Conservation (phyloP, 2,329 filamentous ascomycete species). For the Fusarium bulbicola region DNA sequence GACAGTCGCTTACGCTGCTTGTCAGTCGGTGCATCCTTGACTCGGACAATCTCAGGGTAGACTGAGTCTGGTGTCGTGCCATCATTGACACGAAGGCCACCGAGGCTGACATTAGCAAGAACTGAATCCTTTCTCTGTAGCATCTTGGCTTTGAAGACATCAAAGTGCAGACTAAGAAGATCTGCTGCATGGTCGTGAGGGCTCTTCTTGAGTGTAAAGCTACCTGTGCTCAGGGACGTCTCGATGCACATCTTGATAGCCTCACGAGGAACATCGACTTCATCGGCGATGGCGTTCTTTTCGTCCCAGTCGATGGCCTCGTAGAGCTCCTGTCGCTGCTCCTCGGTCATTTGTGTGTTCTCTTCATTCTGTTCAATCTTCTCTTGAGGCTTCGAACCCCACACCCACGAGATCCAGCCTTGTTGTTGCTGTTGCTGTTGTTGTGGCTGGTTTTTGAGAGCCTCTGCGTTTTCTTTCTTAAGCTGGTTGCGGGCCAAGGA, state of each 20-base stretch:
- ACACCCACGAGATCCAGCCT: constrained; percentile 91
- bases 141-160: constrained; percentile 91
- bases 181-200: constrained; percentile 70
- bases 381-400: constrained; percentile 78
- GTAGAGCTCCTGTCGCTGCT: constrained; percentile 96
- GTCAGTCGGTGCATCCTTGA: constrained; percentile 81
- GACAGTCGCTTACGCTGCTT: constrained; percentile 59
- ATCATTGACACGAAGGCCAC: constrained; percentile 93
- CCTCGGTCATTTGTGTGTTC: constrained; percentile 88
- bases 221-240: constrained; percentile 91
- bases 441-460: constrained; percentile 71
- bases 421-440: constrained; percentile 75
- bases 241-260: constrained; percentile 93
- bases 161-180: constrained; percentile 90
- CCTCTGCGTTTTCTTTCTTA: constrained; percentile 91
- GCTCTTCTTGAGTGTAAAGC: constrained; percentile 90
- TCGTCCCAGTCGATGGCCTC: constrained; percentile 99
- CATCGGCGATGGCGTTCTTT: constrained; percentile 87
- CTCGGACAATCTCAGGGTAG: constrained; percentile 93
- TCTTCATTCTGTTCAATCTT: constrained; percentile 70
- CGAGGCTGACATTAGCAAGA: constrained; percentile 87
- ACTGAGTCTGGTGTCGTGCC: constrained; percentile 91
- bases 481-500: constrained; percentile 93
- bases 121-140: constrained; percentile 91
- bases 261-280: constrained; percentile 89